Percentiles rank a stretch among this genome's conserved stretches.
Evolutionary conservation across 192 early-diverging fungal species (phyloP).

Genomic region (Funneliformis mosseae): DNA sequence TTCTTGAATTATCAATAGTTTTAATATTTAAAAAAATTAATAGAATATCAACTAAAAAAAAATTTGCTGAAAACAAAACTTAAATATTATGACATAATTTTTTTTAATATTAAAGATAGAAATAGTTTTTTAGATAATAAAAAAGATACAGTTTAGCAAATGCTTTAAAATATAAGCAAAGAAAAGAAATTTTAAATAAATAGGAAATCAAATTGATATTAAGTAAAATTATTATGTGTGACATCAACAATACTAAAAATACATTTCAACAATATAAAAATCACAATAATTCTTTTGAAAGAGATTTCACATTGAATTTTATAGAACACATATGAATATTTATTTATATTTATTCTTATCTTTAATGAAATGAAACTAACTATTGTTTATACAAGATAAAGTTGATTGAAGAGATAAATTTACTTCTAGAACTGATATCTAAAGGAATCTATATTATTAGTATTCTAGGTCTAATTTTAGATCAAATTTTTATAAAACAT

Average conservation of each 20-base stretch:
- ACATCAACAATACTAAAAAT: too few species aligned
- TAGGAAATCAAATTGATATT: background rate
- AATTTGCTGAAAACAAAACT: conserved; percentile 13
- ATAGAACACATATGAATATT: conserved; percentile 21
- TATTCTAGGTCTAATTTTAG: background rate
- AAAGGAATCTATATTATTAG: conserved; percentile 1
- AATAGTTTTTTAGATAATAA: conserved; percentile 28
- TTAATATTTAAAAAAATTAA: background rate
- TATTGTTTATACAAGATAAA: conserved; percentile 15
- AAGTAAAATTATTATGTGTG: too few species aligned
- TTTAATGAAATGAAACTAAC: background rate
- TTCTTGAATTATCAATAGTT: background rate
- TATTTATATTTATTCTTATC: background rate
- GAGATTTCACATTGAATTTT: background rate
- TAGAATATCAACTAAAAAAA: conserved; percentile 14
- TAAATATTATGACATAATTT: conserved; percentile 12
- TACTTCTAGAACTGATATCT: conserved; percentile 7
- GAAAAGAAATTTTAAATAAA: conserved; percentile 2
- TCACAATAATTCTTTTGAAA: conserved; percentile 3
- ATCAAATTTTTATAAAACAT: conserved; percentile 22
- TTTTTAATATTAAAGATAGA: conserved; percentile 16
- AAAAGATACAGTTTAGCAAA: background rate
- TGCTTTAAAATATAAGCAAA: conserved; percentile 20
- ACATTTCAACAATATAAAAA: too few species aligned
- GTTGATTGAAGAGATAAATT: background rate